Base-by-base conservation (phyloP, 192 early-diverging fungal species). In the Coemansia sp. region DNA sequence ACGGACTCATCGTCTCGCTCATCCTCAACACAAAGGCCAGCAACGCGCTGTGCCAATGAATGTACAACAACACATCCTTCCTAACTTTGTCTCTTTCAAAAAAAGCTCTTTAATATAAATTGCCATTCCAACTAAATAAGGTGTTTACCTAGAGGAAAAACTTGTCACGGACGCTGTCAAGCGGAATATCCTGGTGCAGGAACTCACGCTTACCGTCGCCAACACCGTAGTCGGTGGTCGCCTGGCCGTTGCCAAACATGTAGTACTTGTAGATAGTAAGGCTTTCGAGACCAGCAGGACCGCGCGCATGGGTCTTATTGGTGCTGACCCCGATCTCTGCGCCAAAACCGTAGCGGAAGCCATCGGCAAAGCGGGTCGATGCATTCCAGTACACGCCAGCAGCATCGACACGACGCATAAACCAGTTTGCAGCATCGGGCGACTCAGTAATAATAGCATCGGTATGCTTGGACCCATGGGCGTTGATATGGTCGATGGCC, bases 321-420 rank as follows among this genome's bases (percentile, higher is more conserved):
- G 97, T 99, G 65, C 91, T 93, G 28, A 92, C 93, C 27, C 97
- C 97, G 61, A 98, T 94, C 77, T 98, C 97, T 0, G 97, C 91
- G 29, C 97, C 97, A 82, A 98, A 98, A 17, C 97, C 97, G 79
- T 96, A 97, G 55, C 95, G 86, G 87, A 98, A 98, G 7, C 97
- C 97, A 72, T 98, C 97, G 33, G 97, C 93, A 82, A 98, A 97
- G 19, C 97, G 82, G 20, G 94, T 96, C 60, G 86, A 89, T 6
- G 94, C 94, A 68, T 99, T 99, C 92, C 92, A 96, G 78, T 92
- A 99, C 25, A 94, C 94, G 15, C 95, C 97, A n/a, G 97, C 95
- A 2, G 96, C 89, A 74, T 99, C 97, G 4, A 99, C 95, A 22
- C 86, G 75, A 7, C 84, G 82, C 95, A 99, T 92, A 68, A 97